Evolutionary conservation across 2,329 filamentous ascomycete species (phyloP).

Genomic region (Mycocentrospora acerina): DNA sequence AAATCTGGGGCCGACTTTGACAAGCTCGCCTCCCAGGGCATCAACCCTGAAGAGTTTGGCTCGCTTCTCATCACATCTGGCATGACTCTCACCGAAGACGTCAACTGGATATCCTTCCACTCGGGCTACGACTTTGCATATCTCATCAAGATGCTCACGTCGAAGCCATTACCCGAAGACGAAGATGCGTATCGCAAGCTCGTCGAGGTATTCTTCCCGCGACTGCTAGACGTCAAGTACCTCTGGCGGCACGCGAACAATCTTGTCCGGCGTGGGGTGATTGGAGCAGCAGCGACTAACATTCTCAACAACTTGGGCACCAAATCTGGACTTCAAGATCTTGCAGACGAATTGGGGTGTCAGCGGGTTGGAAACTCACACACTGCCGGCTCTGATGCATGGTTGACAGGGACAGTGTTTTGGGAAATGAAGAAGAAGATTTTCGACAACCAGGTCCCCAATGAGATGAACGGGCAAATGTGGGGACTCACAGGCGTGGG

Average conservation of each 20-base stretch:
- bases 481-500: constrained; percentile 77
- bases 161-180: constrained; percentile 79
- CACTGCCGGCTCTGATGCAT: constrained; percentile 89
- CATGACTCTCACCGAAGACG: constrained; percentile 80
- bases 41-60: constrained; percentile 86
- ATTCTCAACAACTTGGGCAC: constrained; percentile 83
- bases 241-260: constrained; percentile 84
- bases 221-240: constrained; percentile 94
- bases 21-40: constrained; percentile 81
- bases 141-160: constrained; percentile 88
- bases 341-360: constrained; percentile 89
- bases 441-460: constrained; percentile 78
- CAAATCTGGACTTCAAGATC: constrained; percentile 89
- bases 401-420: constrained; percentile 91
- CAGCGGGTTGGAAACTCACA: constrained; percentile 86
- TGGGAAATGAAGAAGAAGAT: constrained; percentile 90
- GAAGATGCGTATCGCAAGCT: constrained; percentile 86
- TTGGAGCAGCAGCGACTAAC: constrained; percentile 57
- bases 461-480: constrained; percentile 83
- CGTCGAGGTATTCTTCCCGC: constrained; percentile 90
- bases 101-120: constrained; percentile 97
- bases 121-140: constrained; percentile 98
- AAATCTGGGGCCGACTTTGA: constrained; percentile 92
- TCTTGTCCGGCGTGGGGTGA: constrained; percentile 56
- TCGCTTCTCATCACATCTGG: constrained; percentile 89